Percentiles rank a stretch among this genome's conserved stretches.
Conservation (phyloP, 805 yeast species). For the Kodamaea nitidulidarum region DNA sequence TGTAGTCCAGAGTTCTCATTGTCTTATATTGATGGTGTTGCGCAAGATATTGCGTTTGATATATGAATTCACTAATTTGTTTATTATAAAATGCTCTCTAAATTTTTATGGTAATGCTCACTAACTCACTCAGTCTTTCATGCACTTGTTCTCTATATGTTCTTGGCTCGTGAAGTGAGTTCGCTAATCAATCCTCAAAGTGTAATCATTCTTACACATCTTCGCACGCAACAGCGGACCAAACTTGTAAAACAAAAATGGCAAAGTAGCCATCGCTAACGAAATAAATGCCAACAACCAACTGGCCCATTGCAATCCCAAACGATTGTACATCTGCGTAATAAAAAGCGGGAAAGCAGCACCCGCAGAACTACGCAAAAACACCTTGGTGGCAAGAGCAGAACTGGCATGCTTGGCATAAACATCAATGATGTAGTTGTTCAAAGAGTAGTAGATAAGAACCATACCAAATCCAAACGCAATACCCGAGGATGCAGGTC, state of each 20-base stretch:
- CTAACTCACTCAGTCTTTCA: too few species aligned
- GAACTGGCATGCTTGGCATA: slow-evolving; percentile 78
- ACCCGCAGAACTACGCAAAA: slow-evolving; percentile 78
- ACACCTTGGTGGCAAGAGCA: slow-evolving; percentile 79
- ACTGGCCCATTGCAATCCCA: slow-evolving; percentile 79
- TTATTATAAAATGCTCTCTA: too few species aligned
- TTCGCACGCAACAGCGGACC: slow-evolving; percentile 62
- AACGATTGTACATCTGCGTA: slow-evolving; percentile 71
- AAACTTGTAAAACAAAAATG: slow-evolving; percentile 65
- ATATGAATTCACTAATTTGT: too few species aligned
- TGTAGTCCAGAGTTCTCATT: too few species aligned
- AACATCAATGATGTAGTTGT: slow-evolving; percentile 87
- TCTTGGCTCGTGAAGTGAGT: too few species aligned
- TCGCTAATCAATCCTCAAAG: slow-evolving; percentile 7
- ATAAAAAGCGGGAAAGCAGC: slow-evolving; percentile 81
- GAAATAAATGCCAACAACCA: slow-evolving; percentile 75
- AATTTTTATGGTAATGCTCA: too few species aligned
- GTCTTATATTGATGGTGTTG: too few species aligned
- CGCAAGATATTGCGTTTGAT: too few species aligned
- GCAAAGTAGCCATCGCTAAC: slow-evolving; percentile 70
- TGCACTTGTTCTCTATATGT: too few species aligned
- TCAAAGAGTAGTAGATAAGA: slow-evolving; percentile 52
- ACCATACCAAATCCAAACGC: slow-evolving; percentile 64
- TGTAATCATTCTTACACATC: slow-evolving; percentile 64
- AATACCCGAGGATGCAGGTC: slow-evolving; percentile 56